Conservation (phyloP, 768 basidiomycete species). For the Boletus sensibilis region DNA sequence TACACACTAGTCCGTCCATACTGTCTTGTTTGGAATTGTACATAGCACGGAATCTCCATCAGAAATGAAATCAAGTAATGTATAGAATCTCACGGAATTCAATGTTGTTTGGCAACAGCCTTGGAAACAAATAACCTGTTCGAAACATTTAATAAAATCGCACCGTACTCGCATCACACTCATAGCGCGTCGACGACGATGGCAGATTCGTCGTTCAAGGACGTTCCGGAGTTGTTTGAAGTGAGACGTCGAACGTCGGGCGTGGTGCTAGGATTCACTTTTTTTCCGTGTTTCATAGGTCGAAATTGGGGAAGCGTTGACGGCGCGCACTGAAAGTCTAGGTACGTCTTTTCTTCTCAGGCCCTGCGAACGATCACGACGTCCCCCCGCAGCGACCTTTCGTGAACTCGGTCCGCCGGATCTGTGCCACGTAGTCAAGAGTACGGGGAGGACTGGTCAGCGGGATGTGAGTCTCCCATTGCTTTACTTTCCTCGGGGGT, state of each 20-base stretch:
- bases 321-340: slow-evolving; percentile 87
- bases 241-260: slow-evolving; percentile 40
- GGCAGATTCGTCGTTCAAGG: slow-evolving; percentile 80
- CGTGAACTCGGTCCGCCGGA: slow-evolving; percentile 97
- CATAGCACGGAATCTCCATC: background rate
- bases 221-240: slow-evolving; percentile 97
- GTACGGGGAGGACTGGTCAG: slow-evolving; percentile 75
- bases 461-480: slow-evolving; percentile 75
- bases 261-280: slow-evolving; percentile 1
- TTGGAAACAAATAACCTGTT: slow-evolving; percentile 20
- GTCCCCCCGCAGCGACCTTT: slow-evolving; percentile 70
- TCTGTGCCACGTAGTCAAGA: slow-evolving; percentile 93
- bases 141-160: background rate
- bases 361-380: background rate
- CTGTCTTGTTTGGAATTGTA: slow-evolving; percentile 19
- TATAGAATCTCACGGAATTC: slow-evolving; percentile 6
- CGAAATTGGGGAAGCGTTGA: slow-evolving; percentile 86
- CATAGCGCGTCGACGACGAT: slow-evolving; percentile 31
- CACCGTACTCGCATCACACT: background rate
- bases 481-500: background rate
- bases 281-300: slow-evolving; percentile 45
- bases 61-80: slow-evolving; percentile 5
- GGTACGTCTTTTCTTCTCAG: slow-evolving; percentile 51
- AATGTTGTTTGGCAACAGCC: slow-evolving; percentile 28
- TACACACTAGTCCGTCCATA: slow-evolving; percentile 11